These are phyloP conservation scores for Debaryomyces singareniensis DNA, from an alignment of 1,139 yeast species.

Conservation along the genomic window DNA sequence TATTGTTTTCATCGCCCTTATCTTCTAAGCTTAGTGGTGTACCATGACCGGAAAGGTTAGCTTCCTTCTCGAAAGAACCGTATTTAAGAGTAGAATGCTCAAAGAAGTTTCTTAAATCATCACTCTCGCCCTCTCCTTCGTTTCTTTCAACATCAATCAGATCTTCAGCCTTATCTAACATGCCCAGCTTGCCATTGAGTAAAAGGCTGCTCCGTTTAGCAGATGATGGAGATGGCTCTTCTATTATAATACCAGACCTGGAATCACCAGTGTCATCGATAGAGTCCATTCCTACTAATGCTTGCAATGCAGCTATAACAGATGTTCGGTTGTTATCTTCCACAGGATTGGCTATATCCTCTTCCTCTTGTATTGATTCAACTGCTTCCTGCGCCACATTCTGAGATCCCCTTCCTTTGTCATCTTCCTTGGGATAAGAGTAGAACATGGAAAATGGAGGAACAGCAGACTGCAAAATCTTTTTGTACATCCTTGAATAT, in stretches of 20 bases:
- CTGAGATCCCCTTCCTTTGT: neutral
- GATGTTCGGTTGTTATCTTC: constrained; percentile 17
- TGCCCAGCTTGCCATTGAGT: neutral
- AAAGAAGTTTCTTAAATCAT: no score
- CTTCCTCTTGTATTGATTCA: constrained; percentile 1
- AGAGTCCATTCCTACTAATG: constrained; percentile 38
- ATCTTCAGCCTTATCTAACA: neutral
- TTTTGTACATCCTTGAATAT: constrained; percentile 10
- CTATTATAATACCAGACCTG: neutral
- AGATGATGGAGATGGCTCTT: constrained; percentile 2
- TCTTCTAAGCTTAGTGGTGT: no score
- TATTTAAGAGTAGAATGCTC: no score
- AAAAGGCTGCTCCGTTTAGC: constrained; percentile 1
- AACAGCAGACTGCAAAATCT: constrained; percentile 8
- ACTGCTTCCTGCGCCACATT: neutral
- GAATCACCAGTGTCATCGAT: neutral
- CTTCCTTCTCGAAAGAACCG: no score
- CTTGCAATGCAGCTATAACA: constrained; percentile 45
- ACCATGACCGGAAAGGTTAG: no score
- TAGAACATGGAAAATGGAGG: constrained; percentile 10
- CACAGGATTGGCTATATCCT: constrained; percentile 8
- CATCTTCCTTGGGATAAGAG: constrained; percentile 3
- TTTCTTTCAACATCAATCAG: neutral
- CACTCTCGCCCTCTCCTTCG: neutral
- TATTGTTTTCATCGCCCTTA: no score